phyloP scores from a whole-genome alignment of 139 green algal species.

The Chara braunii region DNA sequence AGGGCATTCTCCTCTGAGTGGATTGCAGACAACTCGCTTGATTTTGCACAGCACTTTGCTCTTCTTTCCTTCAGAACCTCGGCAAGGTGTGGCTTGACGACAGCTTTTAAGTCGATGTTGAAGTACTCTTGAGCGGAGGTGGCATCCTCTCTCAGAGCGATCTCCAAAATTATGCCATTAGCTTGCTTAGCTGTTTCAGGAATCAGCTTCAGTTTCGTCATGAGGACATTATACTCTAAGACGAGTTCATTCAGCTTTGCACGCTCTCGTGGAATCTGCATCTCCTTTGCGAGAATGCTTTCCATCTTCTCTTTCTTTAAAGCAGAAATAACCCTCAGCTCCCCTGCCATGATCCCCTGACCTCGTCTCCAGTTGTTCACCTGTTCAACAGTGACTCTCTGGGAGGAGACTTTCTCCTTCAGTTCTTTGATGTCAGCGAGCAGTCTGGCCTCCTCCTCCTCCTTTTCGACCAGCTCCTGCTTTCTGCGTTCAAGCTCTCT shows the following conservation, averaged over 20 bases:
- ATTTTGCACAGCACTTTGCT: no score
- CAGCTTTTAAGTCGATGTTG: constrained; percentile 68
- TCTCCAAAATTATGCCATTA: constrained; percentile 63
- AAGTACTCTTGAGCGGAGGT: constrained; percentile 48
- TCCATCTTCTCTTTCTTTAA: neutral
- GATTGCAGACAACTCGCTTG: no score
- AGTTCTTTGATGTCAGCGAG: no score
- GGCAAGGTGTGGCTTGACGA: constrained; percentile 25
- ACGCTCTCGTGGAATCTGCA: neutral
- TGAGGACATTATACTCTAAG: constrained; percentile 42
- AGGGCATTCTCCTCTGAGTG: no score
- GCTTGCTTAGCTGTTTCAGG: constrained; percentile 75
- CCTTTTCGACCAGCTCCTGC: no score
- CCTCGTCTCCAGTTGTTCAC: neutral
- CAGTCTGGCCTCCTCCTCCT: no score
- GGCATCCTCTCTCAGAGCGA: constrained; percentile 53
- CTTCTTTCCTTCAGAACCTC: neutral
- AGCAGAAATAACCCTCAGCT: neutral
- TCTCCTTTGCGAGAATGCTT: neutral
- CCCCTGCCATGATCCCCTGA: neutral
- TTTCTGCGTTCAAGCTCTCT: no score
- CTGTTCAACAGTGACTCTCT: constrained; percentile 24
- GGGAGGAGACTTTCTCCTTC: no score
- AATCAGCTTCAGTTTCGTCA: constrained; percentile 67
- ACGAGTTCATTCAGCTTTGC: neutral